These are phyloP conservation scores for Hypoxylon subgilvum DNA, from an alignment of 495 filamentous ascomycete species.

Conservation along the genomic window DNA sequence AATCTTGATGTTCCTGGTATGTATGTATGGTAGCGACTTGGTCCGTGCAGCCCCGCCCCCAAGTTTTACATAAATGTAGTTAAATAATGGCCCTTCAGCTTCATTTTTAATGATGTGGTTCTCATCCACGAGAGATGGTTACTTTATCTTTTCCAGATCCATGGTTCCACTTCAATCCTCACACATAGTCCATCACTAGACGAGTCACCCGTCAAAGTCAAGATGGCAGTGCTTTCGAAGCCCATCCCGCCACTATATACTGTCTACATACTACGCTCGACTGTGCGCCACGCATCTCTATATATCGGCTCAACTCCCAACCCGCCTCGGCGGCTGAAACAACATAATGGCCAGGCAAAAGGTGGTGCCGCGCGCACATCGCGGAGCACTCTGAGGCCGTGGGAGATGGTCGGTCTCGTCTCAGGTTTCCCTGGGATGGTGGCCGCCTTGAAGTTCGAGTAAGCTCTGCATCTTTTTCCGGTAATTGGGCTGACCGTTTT, in stretches of 20 bases:
- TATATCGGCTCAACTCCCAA: conserved; percentile 95
- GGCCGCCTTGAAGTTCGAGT: conserved; percentile 96
- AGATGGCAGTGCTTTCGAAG: conserved; percentile 49
- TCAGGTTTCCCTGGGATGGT: conserved; percentile 86
- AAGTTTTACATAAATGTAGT: too few species aligned
- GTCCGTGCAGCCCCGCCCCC: too few species aligned
- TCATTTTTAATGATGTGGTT: too few species aligned
- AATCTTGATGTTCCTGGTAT: too few species aligned
- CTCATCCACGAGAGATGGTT: too few species aligned
- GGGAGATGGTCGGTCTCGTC: conserved; percentile 91
- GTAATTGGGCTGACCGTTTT: conserved; percentile 7
- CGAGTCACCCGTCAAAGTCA: conserved; percentile 1
- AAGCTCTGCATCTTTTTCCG: conserved; percentile 47
- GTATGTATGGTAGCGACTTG: too few species aligned
- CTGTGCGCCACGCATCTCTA: conserved; percentile 63
- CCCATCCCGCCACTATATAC: conserved; percentile 63
- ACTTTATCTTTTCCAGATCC: too few species aligned
- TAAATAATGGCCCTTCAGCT: too few species aligned
- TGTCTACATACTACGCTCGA: conserved; percentile 86
- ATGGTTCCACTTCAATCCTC: too few species aligned
- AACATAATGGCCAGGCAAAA: conserved; percentile 83
- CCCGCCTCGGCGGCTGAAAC: conserved; percentile 77
- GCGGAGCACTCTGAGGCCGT: conserved; percentile 71
- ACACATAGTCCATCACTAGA: conserved; percentile 25
- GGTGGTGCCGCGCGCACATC: conserved; percentile 82